phyloP scores from a whole-genome alignment of 148 eudicot genomes.

The Hydrangea macrophylla region DNA sequence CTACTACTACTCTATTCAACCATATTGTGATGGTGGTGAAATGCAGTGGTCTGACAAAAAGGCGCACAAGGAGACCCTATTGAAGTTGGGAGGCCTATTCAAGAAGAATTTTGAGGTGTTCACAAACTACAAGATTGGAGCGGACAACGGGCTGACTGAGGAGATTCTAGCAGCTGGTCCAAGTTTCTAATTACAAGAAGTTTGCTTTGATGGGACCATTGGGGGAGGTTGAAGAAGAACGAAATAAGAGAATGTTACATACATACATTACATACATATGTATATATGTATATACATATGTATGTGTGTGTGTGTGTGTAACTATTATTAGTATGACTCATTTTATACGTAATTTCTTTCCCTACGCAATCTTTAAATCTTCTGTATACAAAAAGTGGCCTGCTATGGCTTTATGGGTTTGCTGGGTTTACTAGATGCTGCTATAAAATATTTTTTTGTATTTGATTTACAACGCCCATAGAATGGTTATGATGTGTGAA shows the following conservation, averaged over 20 bases:
- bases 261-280: too few species aligned
- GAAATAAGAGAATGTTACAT: not conserved
- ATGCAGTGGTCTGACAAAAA: slow-evolving; percentile 67
- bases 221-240: not conserved
- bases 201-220: not conserved
- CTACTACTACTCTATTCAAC: too few species aligned
- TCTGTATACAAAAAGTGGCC: too few species aligned
- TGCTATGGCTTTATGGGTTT: too few species aligned
- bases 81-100: slow-evolving; percentile 61
- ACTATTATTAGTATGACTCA: not conserved
- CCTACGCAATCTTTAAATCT: not conserved
- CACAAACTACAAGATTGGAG: slow-evolving; percentile 53
- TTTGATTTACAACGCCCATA: too few species aligned
- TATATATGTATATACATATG: not conserved
- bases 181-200: slow-evolving; percentile 22
- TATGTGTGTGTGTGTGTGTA: too few species aligned
- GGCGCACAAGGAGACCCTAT: slow-evolving; percentile 47
- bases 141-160: slow-evolving; percentile 49
- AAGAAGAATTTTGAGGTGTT: slow-evolving; percentile 73
- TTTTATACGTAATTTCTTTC: not conserved
- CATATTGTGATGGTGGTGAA: not conserved
- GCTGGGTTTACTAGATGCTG: too few species aligned
- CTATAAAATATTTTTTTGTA: too few species aligned
- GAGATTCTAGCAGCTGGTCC: slow-evolving; percentile 86
- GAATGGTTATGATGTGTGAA: too few species aligned